phyloP scores from a whole-genome alignment of 2,329 filamentous ascomycete species.

The Apiospora arundinis region DNA sequence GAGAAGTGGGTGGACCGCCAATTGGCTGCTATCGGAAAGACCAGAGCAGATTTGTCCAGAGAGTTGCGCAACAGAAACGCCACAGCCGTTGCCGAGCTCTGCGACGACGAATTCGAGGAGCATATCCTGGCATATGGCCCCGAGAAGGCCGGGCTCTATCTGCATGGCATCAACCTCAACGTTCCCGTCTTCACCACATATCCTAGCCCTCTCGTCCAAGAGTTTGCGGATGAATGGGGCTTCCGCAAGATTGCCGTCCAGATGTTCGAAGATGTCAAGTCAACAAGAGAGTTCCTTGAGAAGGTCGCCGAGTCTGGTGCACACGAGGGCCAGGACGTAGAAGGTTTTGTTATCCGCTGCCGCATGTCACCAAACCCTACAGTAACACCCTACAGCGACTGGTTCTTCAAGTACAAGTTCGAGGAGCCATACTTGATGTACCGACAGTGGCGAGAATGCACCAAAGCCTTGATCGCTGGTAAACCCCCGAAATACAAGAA shows the following conservation, averaged over 20 bases:
- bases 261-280: conserved; percentile 73
- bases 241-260: conserved; percentile 89
- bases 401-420: conserved; percentile 99
- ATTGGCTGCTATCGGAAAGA: conserved; percentile 77
- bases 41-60: conserved; percentile 76
- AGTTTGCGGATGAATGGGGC: conserved; percentile 91
- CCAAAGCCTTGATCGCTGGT: conserved; percentile 82
- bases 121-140: conserved; percentile 90
- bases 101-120: conserved; percentile 95
- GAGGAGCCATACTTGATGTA: conserved; percentile 99
- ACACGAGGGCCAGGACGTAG: conserved; percentile 89
- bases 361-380: conserved; percentile 64
- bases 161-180: conserved; percentile 96
- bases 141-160: conserved; percentile 85
- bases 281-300: conserved; percentile 83
- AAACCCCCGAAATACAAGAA: conserved; percentile 81
- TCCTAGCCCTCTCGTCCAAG: conserved; percentile 80
- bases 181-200: conserved; percentile 91
- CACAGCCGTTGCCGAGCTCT: conserved; percentile 96
- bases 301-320: conserved; percentile 85
- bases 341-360: conserved; percentile 96
- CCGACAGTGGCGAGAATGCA: conserved; percentile 97
- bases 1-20: conserved; percentile 84
- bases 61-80: conserved; percentile 81
- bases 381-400: conserved; percentile 73